These are phyloP conservation scores for Chlamydomonas incerta DNA, from an alignment of 139 green algal genomes.

Conservation along the genomic window DNA sequence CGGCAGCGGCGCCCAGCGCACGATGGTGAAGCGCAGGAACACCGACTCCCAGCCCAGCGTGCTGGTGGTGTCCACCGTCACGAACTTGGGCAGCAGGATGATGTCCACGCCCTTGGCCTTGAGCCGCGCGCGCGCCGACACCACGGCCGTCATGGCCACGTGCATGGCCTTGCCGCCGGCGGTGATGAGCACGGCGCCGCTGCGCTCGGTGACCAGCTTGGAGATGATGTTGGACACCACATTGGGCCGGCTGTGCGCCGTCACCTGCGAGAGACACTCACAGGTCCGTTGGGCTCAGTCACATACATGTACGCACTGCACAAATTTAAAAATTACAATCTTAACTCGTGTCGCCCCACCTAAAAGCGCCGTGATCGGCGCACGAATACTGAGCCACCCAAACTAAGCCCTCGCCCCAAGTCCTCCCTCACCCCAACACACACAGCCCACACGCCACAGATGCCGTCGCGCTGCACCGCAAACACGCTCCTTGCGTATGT, in stretches of 20 bases:
- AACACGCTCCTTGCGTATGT: no score
- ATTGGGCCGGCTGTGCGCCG: conserved; percentile 54
- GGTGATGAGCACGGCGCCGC: conserved; percentile 57
- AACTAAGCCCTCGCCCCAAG: no score
- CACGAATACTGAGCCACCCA: no score
- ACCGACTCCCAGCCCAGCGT: conserved; percentile 62
- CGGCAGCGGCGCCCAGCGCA: conserved; percentile 34
- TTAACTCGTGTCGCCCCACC: no score
- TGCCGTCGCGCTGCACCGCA: no score
- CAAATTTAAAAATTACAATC: no score
- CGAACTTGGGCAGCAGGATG: conserved; percentile 55
- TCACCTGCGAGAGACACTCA: background rate
- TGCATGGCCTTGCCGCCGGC: conserved; percentile 60
- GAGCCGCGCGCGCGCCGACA: conserved; percentile 52
- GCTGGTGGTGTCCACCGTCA: conserved; percentile 59
- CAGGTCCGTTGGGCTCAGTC: no score
- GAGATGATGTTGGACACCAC: conserved; percentile 62
- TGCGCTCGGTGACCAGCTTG: conserved; percentile 57
- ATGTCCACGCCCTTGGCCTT: conserved; percentile 46
- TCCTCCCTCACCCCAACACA: no score
- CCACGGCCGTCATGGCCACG: conserved; percentile 58
- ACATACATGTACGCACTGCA: no score
- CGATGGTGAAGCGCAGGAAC: conserved; percentile 61
- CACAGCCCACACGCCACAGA: no score
- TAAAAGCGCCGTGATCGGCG: no score